Evolutionary conservation across 129 eudicot species (phyloP).

Genomic region (Flaveria brownii): DNA sequence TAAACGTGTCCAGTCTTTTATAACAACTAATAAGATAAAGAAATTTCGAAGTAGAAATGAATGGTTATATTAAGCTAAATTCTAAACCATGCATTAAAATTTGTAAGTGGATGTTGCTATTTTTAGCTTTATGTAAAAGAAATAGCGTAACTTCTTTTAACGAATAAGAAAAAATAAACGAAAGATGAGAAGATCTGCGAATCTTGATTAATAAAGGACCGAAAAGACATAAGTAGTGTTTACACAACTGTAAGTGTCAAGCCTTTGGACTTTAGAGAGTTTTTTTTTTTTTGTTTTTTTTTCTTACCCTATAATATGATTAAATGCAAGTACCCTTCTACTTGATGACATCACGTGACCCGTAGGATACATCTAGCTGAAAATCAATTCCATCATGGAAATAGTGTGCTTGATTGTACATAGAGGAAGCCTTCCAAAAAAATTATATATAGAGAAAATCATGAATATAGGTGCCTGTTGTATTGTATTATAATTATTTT

Average conservation of each 20-base stretch:
- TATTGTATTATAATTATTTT: neutral
- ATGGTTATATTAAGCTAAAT: neutral
- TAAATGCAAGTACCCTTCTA: slow-evolving; percentile 32
- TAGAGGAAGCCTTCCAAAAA: neutral
- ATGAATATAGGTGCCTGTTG: neutral
- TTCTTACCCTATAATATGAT: slow-evolving; percentile 13
- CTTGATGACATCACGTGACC: slow-evolving; percentile 11
- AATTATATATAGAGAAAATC: neutral
- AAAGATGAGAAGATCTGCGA: slow-evolving; percentile 25
- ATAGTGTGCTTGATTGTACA: neutral
- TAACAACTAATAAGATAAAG: too few species aligned
- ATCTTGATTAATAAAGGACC: slow-evolving; percentile 29
- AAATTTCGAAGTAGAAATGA: neutral
- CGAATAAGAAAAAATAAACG: slow-evolving; percentile 21
- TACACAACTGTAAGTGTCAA: slow-evolving; percentile 34
- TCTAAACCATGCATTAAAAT: slow-evolving; percentile 9
- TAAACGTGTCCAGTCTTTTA: too few species aligned
- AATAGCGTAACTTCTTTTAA: slow-evolving; percentile 24
- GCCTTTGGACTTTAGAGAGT: slow-evolving; percentile 23
- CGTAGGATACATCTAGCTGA: slow-evolving; percentile 7
- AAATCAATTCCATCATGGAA: neutral
- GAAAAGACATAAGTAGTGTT: slow-evolving; percentile 34
- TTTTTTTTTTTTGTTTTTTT: slow-evolving; percentile 15
- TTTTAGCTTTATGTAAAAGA: slow-evolving; percentile 16
- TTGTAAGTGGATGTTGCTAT: neutral